phyloP scores from a whole-genome alignment of 441 rosid species.

The Brassica hybrid region DNA sequence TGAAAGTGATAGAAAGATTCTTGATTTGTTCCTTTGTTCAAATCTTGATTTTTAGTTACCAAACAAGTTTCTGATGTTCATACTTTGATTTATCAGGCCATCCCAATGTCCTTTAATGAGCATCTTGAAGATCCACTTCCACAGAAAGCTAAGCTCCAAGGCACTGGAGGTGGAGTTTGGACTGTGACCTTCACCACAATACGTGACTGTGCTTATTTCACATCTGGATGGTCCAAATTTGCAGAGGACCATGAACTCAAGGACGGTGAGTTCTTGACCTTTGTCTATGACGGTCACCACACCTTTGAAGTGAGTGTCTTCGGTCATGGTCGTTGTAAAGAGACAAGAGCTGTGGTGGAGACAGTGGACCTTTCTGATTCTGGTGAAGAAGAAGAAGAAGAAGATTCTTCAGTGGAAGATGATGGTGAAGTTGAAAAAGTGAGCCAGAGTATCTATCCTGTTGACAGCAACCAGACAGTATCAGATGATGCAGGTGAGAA shows the following conservation, averaged over 20 bases:
- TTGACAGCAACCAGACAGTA: background rate
- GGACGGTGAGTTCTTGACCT: constrained; percentile 35
- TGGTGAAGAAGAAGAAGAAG: background rate
- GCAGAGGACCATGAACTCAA: constrained; percentile 28
- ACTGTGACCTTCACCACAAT: background rate
- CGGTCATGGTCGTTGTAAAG: constrained; percentile 19
- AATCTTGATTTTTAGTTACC: background rate
- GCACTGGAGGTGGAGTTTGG: constrained; percentile 31
- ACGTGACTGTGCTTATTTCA: constrained; percentile 16
- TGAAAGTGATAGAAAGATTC: background rate
- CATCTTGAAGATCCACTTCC: constrained; percentile 32
- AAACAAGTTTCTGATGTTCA: background rate
- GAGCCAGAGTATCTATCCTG: constrained; percentile 9
- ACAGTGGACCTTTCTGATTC: background rate
- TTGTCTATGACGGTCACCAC: constrained; percentile 22
- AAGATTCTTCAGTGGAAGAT: background rate
- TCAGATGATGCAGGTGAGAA: constrained; percentile 16
- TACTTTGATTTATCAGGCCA: background rate
- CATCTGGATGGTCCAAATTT: constrained; percentile 34
- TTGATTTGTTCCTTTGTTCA: background rate
- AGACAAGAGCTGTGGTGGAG: constrained; percentile 17
- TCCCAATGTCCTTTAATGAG: constrained; percentile 14
- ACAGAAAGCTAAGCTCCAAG: constrained; percentile 10
- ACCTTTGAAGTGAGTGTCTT: constrained; percentile 37
- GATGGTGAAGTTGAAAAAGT: constrained; percentile 2